Conservation (phyloP, 2,329 filamentous ascomycete genomes). For the Pyrenochaeta sp. region DNA sequence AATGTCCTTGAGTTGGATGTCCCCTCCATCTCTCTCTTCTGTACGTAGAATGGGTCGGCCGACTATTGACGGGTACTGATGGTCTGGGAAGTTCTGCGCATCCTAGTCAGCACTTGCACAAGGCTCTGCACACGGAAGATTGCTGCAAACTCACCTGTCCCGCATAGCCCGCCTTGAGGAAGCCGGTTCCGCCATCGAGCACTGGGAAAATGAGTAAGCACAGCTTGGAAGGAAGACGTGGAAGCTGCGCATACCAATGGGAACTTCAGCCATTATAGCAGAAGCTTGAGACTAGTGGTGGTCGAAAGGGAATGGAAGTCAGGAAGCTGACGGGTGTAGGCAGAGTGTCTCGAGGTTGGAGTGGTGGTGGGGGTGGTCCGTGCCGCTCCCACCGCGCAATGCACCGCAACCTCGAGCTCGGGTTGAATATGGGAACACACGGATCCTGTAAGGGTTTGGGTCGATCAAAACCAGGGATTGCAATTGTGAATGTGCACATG, state of each 20-base stretch:
- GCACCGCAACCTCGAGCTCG: conserved; percentile 5
- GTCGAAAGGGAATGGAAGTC: conserved; percentile 12
- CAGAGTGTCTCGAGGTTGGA: conserved; percentile 30
- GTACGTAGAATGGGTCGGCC: conserved; percentile 96
- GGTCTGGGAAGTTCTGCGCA: conserved; percentile 92
- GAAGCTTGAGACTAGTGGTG: conserved; percentile 21
- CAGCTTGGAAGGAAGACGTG: conserved; percentile 9
- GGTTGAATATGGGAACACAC: neutral
- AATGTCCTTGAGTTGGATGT: conserved; percentile 89
- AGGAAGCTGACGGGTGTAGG: conserved; percentile 20
- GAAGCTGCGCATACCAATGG: conserved; percentile 53
- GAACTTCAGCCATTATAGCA: conserved; percentile 56
- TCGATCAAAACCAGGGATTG: conserved; percentile 2
- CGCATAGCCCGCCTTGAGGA: conserved; percentile 99
- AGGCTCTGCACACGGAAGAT: neutral
- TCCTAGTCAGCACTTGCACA: conserved; percentile 14
- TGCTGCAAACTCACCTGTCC: conserved; percentile 68
- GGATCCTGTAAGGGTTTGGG: neutral
- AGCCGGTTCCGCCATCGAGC: conserved; percentile 99
- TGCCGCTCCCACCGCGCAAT: conserved; percentile 28
- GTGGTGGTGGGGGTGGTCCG: conserved; percentile 38
- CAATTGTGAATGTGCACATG: no score
- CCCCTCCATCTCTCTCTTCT: conserved; percentile 79
- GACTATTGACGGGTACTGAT: conserved; percentile 98
- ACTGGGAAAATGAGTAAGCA: conserved; percentile 64